These are phyloP conservation scores for Ogataea siamensis DNA, from an alignment of 805 yeast species.

Conservation along the genomic window DNA sequence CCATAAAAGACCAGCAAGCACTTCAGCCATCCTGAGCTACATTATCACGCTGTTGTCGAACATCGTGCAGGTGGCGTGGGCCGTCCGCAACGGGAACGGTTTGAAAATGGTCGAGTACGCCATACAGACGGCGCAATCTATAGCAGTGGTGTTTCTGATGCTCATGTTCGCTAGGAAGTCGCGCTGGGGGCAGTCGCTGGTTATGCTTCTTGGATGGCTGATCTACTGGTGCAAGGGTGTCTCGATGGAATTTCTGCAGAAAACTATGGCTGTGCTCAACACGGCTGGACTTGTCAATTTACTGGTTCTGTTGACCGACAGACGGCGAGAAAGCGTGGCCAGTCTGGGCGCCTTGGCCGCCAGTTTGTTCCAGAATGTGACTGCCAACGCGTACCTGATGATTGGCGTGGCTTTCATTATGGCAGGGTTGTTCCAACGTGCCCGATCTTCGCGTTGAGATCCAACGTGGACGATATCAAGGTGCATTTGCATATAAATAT, in stretches of 20 bases:
- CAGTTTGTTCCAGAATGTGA: conserved; percentile 6
- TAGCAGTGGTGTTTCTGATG: conserved; percentile 1
- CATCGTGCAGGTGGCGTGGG: conserved; percentile 1
- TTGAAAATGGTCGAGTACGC: conserved; percentile 3
- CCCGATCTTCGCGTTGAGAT: neutral
- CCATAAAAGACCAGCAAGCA: conserved; percentile 1
- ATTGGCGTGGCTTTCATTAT: conserved; percentile 4
- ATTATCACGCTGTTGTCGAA: conserved; percentile 4
- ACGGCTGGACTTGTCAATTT: conserved; percentile 9
- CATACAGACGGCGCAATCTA: conserved; percentile 1
- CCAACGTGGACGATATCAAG: neutral
- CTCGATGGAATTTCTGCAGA: neutral
- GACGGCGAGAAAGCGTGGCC: conserved; percentile 3
- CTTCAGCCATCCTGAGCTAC: conserved; percentile 5
- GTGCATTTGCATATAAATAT: neutral
- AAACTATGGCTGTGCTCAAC: conserved; percentile 3
- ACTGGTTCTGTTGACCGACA: conserved; percentile 8
- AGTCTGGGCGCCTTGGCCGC: conserved; percentile 5
- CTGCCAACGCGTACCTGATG: conserved; percentile 3
- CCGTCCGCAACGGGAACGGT: conserved; percentile 4
- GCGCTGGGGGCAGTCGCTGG: conserved; percentile 6
- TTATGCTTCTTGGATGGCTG: conserved; percentile 7
- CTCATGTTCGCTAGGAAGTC: conserved; percentile 1
- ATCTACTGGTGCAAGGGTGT: conserved; percentile 13
- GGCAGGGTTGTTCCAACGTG: neutral